These are phyloP conservation scores for Plasmodium malariae DNA, from an alignment of 169 alveolate genomes.

Conservation along the genomic window DNA sequence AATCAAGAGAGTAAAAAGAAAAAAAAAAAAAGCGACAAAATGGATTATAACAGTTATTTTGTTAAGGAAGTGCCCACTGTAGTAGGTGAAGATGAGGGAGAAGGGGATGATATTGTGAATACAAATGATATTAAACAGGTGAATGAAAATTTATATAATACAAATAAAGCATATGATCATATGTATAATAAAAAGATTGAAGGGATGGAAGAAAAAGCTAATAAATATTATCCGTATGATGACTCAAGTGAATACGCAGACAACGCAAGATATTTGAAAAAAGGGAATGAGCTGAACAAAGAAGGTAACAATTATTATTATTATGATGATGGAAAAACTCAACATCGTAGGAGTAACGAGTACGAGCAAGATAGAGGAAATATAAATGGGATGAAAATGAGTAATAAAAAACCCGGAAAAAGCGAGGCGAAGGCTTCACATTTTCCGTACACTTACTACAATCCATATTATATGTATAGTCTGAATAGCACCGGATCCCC, in stretches of 20 bases:
- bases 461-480: slow-evolving; percentile 44
- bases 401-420: no score
- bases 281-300: background rate
- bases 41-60: background rate
- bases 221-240: background rate
- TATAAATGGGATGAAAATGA: background rate
- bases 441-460: slow-evolving; percentile 32
- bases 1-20: background rate
- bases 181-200: no score
- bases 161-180: no score
- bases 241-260: background rate
- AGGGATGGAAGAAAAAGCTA: background rate
- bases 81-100: background rate
- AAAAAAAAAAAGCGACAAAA: background rate
- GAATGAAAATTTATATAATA: no score
- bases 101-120: background rate
- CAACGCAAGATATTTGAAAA: background rate
- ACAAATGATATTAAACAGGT: background rate
- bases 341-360: background rate
- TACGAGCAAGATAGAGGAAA: background rate
- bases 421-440: background rate
- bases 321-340: background rate
- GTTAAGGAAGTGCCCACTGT: background rate
- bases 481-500: slow-evolving; percentile 1
- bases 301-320: background rate